phyloP scores from a whole-genome alignment of 108 stramenopile species.

The Schizochytrium sp. region DNA sequence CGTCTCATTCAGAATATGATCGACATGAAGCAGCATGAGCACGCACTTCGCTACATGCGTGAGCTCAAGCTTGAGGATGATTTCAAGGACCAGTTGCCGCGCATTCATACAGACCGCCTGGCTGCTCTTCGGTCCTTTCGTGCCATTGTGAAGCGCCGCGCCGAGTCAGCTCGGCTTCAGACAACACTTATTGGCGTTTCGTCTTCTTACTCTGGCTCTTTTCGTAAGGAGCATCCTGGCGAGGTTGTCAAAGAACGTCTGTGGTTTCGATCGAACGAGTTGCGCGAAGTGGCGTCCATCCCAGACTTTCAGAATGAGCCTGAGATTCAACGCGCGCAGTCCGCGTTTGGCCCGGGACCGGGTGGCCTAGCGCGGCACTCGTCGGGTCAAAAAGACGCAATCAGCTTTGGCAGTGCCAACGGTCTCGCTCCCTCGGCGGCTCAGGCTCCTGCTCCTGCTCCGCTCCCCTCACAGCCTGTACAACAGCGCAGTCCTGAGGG shows the following conservation, averaged over 20 bases:
- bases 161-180: not conserved
- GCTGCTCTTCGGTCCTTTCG: not conserved
- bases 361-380: not conserved
- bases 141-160: not conserved
- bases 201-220: not conserved
- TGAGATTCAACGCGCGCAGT: not conserved
- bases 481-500: not conserved
- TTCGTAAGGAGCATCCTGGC: not conserved
- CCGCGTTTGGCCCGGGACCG: not conserved
- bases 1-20: not conserved
- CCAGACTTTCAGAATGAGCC: not conserved
- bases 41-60: not conserved
- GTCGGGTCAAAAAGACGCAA: not conserved
- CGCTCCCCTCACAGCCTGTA: no score
- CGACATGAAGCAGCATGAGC: not conserved
- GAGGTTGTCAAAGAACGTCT: not conserved
- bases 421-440: no score
- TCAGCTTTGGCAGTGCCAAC: no score
- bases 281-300: not conserved
- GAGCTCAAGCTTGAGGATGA: not conserved
- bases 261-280: not conserved
- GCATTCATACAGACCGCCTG: not conserved
- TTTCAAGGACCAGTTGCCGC: not conserved
- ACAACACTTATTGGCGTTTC: not conserved
- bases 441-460: no score